Conservation (phyloP, 2,329 filamentous ascomycete genomes). For the Biscogniauxia sp. region DNA sequence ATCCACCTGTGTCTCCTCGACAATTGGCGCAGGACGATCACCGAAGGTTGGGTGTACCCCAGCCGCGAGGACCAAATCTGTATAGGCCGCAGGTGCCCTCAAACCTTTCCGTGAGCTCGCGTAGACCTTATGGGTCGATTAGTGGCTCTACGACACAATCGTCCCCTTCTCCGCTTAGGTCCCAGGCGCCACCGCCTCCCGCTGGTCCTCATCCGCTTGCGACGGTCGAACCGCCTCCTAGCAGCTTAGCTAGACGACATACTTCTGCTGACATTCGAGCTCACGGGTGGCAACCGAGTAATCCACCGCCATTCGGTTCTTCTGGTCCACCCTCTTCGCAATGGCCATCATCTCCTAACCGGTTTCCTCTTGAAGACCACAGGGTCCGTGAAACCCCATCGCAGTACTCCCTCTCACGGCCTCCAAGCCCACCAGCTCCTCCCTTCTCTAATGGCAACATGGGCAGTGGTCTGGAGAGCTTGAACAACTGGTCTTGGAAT, state of each 20-base stretch:
- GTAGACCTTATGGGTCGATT: conserved; percentile 84
- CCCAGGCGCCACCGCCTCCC: conserved; percentile 63
- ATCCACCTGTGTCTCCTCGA: conserved; percentile 80
- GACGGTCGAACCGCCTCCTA: conserved; percentile 59
- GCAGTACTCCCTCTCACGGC: conserved; percentile 55
- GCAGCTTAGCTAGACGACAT: conserved; percentile 77
- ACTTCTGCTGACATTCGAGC: conserved; percentile 95
- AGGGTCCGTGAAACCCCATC: conserved; percentile 55
- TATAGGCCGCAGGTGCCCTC: conserved; percentile 78
- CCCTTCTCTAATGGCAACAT: conserved; percentile 49
- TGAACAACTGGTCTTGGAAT: conserved; percentile 53
- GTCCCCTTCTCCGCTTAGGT: conserved; percentile 71
- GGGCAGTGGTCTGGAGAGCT: conserved; percentile 48
- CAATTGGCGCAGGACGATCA: conserved; percentile 84
- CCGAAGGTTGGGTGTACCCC: conserved; percentile 65
- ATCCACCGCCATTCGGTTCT: conserved; percentile 62
- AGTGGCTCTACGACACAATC: conserved; percentile 64
- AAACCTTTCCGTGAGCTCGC: conserved; percentile 74
- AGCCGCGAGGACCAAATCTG: conserved; percentile 56
- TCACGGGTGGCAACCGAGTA: conserved; percentile 69
- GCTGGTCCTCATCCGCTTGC: conserved; percentile 60
- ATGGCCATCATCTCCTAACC: conserved; percentile 56
- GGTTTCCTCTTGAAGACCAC: conserved; percentile 50
- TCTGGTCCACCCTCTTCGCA: conserved; percentile 53
- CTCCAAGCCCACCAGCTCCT: conserved; percentile 52